Evolutionary conservation across 345 rosid genomes (phyloP), one percentile per base, ranked within the genome.

Genomic region (Moricandia arvensis): DNA sequence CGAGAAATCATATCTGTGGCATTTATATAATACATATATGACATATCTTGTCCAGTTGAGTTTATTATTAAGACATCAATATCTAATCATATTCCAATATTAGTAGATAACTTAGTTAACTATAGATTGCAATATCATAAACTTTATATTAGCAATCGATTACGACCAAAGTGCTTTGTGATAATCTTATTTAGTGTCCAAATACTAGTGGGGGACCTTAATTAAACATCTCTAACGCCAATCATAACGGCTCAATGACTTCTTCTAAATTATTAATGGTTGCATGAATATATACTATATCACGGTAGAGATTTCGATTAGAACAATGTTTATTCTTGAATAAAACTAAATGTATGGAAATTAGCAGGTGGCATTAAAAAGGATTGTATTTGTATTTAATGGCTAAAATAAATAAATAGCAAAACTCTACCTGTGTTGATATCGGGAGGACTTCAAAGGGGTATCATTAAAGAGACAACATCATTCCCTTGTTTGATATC

Each of bases 91-190:
- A 63, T 62, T 69, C 58, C 37, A 55, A 24, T 41, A 63, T 15
- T 43, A 34, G 63, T 58, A 51, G 81, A 78, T 78, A 78, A 71
- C 49, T 11, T 77, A 65, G 58, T 66, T 77, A 66, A 78, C 9
- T 71, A 45, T 71, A 57, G 30, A 65, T 12, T 57, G 33, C 33
- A 71, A 65, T 71, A 65, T 58, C 68, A 63, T 11, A 41, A 41
- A 18, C 71, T 24, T 55, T 63, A 18, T 49, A 63, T 70, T 43
- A 55, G 65, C 41, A 66, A 60, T 59, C 27, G 77, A 78, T 66
- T 72, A 72, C 43, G 80, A 71, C 76, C 76, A 49, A 47, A 49
- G 63, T 72, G 49, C 63, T 66, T 13, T 49, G 68, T 71, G 80
- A 71, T 78, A 78, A 71, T 66, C 35, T 72, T 66, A 49, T 78